Percentiles rank a stretch among this genome's conserved stretches.
These are phyloP conservation scores for Castanospermum australe DNA, from an alignment of 306 rosid genomes.

Conservation along the genomic window DNA sequence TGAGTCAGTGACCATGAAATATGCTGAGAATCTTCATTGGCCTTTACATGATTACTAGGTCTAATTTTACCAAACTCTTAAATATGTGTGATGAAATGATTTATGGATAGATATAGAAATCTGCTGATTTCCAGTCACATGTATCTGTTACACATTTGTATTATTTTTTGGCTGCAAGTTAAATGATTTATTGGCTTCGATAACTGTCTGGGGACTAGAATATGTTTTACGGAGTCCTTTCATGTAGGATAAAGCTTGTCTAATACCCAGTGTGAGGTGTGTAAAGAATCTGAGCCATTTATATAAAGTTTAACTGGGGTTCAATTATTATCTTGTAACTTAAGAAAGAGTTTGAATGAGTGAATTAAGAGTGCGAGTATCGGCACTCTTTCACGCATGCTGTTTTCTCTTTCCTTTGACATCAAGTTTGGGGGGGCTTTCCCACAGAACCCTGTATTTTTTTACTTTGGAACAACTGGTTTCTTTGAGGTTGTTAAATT, in stretches of 20 bases:
- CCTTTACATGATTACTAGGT: neutral
- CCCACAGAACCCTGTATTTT: neutral
- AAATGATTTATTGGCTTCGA: neutral
- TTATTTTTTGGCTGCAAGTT: neutral
- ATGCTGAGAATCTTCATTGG: neutral
- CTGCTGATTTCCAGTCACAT: too few species aligned
- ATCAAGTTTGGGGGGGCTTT: neutral
- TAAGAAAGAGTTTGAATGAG: too few species aligned
- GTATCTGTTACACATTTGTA: neutral
- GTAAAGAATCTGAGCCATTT: neutral
- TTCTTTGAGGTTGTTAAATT: neutral
- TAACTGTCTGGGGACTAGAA: neutral
- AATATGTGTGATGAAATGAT: neutral
- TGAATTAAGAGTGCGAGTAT: too few species aligned
- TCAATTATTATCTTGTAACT: neutral
- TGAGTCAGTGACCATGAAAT: neutral
- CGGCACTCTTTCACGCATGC: neutral
- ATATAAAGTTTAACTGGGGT: neutral
- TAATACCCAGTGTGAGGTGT: neutral
- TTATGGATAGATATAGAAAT: neutral
- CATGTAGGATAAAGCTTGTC: neutral
- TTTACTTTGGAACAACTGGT: neutral
- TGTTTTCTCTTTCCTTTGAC: neutral
- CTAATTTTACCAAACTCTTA: neutral
- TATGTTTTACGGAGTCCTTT: neutral